A percentile compares a stretch with the other conserved stretches of the same genome.
Evolutionary conservation across 2,329 filamentous ascomycete genomes (phyloP).

Genomic region (Fusarium austroafricanum): DNA sequence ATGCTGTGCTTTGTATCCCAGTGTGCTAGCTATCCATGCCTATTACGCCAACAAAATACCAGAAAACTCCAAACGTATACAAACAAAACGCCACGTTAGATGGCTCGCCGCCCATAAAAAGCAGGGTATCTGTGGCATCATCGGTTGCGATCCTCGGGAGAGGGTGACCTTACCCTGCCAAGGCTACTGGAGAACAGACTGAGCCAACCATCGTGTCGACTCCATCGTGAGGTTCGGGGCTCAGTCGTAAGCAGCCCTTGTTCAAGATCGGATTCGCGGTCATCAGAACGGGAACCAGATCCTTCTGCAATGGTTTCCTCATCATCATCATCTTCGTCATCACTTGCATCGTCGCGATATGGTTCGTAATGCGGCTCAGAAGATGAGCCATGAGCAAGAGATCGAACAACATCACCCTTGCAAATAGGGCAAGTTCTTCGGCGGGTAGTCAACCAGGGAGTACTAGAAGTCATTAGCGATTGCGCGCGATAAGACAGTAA

Average conservation of each 20-base stretch:
- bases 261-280: constrained; percentile 56
- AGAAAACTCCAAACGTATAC: constrained; percentile 29
- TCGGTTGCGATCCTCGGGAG: constrained; percentile 45
- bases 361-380: constrained; percentile 65
- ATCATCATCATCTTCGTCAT: constrained; percentile 54
- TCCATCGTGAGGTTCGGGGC: constrained; percentile 34
- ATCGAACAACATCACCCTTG: constrained; percentile 92
- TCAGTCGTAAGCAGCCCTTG: constrained; percentile 52
- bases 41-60: constrained; percentile 21
- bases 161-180: constrained; percentile 38
- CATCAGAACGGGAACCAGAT: constrained; percentile 48
- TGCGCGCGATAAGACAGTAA: background rate
- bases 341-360: constrained; percentile 65
- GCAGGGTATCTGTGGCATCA: constrained; percentile 11
- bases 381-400: constrained; percentile 66
- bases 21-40: constrained; percentile 17
- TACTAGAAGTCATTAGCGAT: constrained; percentile 65
- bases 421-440: constrained; percentile 98
- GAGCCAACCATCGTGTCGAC: constrained; percentile 53
- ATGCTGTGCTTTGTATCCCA: constrained; percentile 30
- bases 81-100: constrained; percentile 29
- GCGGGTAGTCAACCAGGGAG: constrained; percentile 94
- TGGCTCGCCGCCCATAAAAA: constrained; percentile 15
- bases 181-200: constrained; percentile 51
- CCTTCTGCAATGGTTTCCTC: constrained; percentile 55